These are phyloP conservation scores for Blumeria graminis DNA, from an alignment of 2,329 filamentous ascomycete genomes.

Conservation along the genomic window DNA sequence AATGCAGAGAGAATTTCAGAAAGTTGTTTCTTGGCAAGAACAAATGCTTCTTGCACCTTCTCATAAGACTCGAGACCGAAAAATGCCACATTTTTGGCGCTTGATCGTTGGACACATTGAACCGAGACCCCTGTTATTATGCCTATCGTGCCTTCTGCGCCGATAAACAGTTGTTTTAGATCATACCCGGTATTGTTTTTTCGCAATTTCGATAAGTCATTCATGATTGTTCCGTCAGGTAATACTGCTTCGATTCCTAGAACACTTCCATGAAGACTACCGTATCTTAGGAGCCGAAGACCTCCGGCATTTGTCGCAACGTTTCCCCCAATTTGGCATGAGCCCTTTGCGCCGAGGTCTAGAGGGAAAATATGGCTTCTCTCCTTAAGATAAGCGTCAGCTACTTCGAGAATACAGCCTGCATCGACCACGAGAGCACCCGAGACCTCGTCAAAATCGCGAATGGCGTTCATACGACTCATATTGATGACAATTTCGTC, in stretches of 20 bases:
- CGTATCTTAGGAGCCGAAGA: slow-evolving; percentile 70
- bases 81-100: slow-evolving; percentile 83
- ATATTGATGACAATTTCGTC: slow-evolving; percentile 93
- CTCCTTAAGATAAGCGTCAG: slow-evolving; percentile 66
- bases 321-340: slow-evolving; percentile 89
- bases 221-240: slow-evolving; percentile 74
- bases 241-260: slow-evolving; percentile 83
- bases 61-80: slow-evolving; percentile 81
- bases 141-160: slow-evolving; percentile 81
- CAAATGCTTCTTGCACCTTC: slow-evolving; percentile 65
- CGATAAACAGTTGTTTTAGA: slow-evolving; percentile 89
- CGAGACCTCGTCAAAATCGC: slow-evolving; percentile 79
- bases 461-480: slow-evolving; percentile 71
- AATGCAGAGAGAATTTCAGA: slow-evolving; percentile 94
- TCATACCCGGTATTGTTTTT: slow-evolving; percentile 99
- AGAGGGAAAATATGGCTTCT: slow-evolving; percentile 78
- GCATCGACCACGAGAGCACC: slow-evolving; percentile 78
- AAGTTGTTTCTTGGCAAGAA: slow-evolving; percentile 69
- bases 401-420: slow-evolving; percentile 72
- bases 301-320: slow-evolving; percentile 91
- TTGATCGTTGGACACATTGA: slow-evolving; percentile 65
- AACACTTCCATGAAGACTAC: slow-evolving; percentile 79
- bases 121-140: slow-evolving; percentile 82
- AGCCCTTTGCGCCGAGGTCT: slow-evolving; percentile 93
- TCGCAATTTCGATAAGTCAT: slow-evolving; percentile 66